Conservation (phyloP, 257 asterid species). For the Solanum sejunctum region DNA sequence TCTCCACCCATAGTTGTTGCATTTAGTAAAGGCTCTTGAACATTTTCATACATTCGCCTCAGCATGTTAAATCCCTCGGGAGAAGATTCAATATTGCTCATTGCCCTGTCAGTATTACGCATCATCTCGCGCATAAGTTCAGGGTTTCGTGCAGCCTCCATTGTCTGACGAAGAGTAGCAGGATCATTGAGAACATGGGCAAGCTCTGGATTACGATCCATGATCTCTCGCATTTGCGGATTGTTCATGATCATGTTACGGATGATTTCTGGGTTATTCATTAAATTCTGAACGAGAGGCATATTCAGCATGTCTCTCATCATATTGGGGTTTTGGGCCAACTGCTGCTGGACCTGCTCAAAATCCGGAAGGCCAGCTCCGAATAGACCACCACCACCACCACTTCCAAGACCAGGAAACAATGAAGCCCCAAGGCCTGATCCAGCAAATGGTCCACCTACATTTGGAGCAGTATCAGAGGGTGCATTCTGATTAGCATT, state of each 20-base stretch:
- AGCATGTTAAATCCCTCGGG: constrained; percentile 64
- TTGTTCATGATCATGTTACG: constrained; percentile 40
- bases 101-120: constrained; percentile 57
- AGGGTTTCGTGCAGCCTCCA: constrained; percentile 61
- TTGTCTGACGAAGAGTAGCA: constrained; percentile 44
- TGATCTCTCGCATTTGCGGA: constrained; percentile 59
- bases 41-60: constrained; percentile 57
- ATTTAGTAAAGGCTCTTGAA: constrained; percentile 46
- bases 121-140: constrained; percentile 65
- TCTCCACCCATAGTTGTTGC: constrained; percentile 47
- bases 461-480: constrained; percentile 18
- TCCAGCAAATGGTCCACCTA: constrained; percentile 22
- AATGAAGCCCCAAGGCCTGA: constrained; percentile 33
- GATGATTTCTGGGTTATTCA: constrained; percentile 48
- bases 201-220: constrained; percentile 51
- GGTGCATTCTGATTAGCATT: constrained; percentile 15
- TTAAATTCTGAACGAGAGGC: constrained; percentile 40
- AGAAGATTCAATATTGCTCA: constrained; percentile 54
- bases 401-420: constrained; percentile 32
- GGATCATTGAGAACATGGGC: constrained; percentile 51
- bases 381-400: constrained; percentile 20
- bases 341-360: constrained; percentile 39
- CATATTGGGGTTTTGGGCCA: constrained; percentile 42
- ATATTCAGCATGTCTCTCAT: constrained; percentile 40
- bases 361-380: constrained; percentile 42